Evolutionary conservation across 1,284 basidiomycete species (phyloP).

Genomic region (Leccinum subrobustum): DNA sequence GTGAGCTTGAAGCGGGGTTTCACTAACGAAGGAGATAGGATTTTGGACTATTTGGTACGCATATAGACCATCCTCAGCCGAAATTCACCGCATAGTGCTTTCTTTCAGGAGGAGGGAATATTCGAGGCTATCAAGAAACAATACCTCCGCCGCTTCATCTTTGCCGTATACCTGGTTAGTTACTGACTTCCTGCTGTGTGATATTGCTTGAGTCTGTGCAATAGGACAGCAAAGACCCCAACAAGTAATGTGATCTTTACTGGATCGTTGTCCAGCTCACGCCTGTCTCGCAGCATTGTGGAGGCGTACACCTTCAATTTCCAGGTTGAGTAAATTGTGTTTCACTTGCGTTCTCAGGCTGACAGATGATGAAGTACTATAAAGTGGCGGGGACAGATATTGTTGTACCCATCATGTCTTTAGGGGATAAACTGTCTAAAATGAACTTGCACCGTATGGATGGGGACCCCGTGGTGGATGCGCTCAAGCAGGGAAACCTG

Average conservation of each 20-base stretch:
- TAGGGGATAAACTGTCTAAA: slow-evolving; percentile 56
- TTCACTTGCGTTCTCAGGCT: background rate
- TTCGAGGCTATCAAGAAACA: slow-evolving; percentile 77
- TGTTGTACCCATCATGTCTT: slow-evolving; percentile 63
- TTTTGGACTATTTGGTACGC: slow-evolving; percentile 73
- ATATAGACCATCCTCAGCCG: slow-evolving; percentile 22
- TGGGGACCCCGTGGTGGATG: slow-evolving; percentile 53
- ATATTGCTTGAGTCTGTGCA: slow-evolving; percentile 1
- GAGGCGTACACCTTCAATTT: slow-evolving; percentile 85
- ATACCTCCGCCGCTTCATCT: slow-evolving; percentile 76
- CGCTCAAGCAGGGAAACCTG: slow-evolving; percentile 52
- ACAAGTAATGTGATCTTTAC: slow-evolving; percentile 50
- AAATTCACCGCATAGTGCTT: slow-evolving; percentile 7
- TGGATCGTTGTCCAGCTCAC: slow-evolving; percentile 21
- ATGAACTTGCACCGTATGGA: slow-evolving; percentile 42
- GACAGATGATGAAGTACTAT: slow-evolving; percentile 49
- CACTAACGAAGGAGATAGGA: slow-evolving; percentile 75
- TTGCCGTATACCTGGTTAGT: slow-evolving; percentile 77
- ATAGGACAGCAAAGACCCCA: slow-evolving; percentile 76
- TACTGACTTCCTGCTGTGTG: background rate
- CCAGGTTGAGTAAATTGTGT: slow-evolving; percentile 41
- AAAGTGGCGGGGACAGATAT: slow-evolving; percentile 53
- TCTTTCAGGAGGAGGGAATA: slow-evolving; percentile 69
- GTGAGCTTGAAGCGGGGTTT: slow-evolving; percentile 74
- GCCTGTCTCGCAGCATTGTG: slow-evolving; percentile 54